Evolutionary conservation across 139 green algal species (phyloP).

Genomic region (Gonium pectorale): DNA sequence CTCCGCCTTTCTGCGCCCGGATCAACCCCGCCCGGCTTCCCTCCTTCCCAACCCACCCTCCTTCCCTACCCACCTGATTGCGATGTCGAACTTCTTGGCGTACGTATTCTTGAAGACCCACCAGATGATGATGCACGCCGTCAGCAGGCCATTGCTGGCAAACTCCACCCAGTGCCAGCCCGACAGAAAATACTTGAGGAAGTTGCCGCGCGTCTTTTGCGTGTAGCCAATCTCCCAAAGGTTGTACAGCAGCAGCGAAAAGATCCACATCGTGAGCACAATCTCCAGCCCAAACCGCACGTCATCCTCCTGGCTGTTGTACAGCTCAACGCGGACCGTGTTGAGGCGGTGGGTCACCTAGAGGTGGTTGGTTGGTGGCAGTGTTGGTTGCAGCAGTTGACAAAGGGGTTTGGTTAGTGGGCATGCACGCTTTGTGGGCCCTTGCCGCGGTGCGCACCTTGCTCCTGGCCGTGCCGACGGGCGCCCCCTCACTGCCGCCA

Average conservation of each 20-base stretch:
- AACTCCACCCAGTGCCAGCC: conserved; percentile 84
- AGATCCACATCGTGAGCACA: conserved; percentile 72
- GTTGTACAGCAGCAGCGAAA: conserved; percentile 50
- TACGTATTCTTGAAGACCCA: conserved; percentile 57
- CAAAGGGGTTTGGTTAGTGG: too few species aligned
- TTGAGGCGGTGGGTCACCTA: conserved; percentile 77
- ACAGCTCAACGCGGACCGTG: conserved; percentile 83
- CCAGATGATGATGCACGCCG: conserved; percentile 76
- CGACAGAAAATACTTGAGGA: conserved; percentile 53
- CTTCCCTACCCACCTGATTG: conserved; percentile 48
- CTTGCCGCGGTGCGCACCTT: too few species aligned
- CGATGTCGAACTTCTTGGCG: conserved; percentile 70
- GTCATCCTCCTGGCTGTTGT: conserved; percentile 65
- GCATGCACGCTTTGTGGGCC: too few species aligned
- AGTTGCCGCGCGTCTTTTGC: conserved; percentile 45
- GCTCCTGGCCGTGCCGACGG: too few species aligned
- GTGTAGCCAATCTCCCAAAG: conserved; percentile 27
- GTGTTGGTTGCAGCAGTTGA: too few species aligned
- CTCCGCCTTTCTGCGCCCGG: too few species aligned
- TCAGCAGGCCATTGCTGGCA: conserved; percentile 76
- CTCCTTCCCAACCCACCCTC: neutral
- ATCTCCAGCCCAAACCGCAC: conserved; percentile 77
- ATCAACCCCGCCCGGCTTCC: too few species aligned
- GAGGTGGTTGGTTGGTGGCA: too few species aligned
- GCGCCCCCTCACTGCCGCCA: too few species aligned